Base-by-base conservation (phyloP, 371 early-diverging fungal species). In the Rhizomucor miehei region DNA sequence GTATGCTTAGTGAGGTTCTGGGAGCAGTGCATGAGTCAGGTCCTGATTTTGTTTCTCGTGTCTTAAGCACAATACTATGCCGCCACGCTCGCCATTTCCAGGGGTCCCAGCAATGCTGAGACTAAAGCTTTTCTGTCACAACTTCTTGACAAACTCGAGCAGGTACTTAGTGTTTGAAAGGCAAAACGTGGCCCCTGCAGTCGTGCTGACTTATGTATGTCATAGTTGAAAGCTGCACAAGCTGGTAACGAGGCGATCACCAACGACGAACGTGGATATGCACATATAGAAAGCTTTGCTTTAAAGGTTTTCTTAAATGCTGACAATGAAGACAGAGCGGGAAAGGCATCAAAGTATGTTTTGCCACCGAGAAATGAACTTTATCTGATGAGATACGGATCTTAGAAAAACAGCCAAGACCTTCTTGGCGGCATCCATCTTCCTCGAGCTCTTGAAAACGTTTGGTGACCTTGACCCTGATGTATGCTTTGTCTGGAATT, bases 261-360 rank as follows among this genome's bases (percentile, higher is more conserved):
- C 0, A 83, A 91, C 59, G 92, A 97, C 48, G 45, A 78, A 0
- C 88, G 88, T 1, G 97, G 89, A 0, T 81, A 84, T 44, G 89
- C 88, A n/a, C 89, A 96, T 44, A 73, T 95, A 20, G 90, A 90
- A 36, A 85, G 85, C 62, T 97, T 98, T 81, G 95, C 91, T 0
- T 67, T 96, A 13, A 85, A 85, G 58, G 84, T 97, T n/a, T 98
- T 98, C 65, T 57, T 79, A 19, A 87, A 82, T 52, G 97, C 98
- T 0, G 99, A 98, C 59, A 87, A 89, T 43, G 96, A 97, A 63
- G 97, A 97, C 70, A 77, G 94, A 0, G 75, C 77, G 13, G 92
- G 90, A 6, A 80, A 82, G 47, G 87, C 88, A 0, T 71, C 77
- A 44, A 91, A 87, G 88, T 85, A 81, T 61, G 82, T 11, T 14